phyloP scores from a whole-genome alignment of 805 yeast species.

The Ogataea zsoltii region DNA sequence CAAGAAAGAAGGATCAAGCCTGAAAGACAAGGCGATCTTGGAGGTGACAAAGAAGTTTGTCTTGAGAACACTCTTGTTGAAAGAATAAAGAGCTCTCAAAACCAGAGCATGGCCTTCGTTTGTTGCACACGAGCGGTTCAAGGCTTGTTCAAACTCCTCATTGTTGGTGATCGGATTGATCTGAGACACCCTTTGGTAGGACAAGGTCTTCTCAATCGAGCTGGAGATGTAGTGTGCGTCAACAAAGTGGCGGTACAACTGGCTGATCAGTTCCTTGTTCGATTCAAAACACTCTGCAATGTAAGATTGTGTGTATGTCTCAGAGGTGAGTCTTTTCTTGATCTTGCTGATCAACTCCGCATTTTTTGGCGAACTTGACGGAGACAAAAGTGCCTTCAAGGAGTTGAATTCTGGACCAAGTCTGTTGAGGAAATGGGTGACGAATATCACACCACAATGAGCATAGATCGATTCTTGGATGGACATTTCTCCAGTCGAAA shows the following conservation, averaged over 20 bases:
- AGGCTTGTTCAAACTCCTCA: constrained; percentile 68
- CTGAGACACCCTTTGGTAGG: constrained; percentile 82
- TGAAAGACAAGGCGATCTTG: constrained; percentile 91
- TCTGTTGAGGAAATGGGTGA: constrained; percentile 91
- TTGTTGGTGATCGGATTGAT: constrained; percentile 73
- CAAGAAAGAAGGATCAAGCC: constrained; percentile 83
- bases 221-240: constrained; percentile 81
- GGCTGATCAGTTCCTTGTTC: constrained; percentile 71
- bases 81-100: constrained; percentile 75
- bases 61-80: constrained; percentile 85
- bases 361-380: constrained; percentile 60
- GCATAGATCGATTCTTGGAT: constrained; percentile 94
- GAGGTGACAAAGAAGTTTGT: constrained; percentile 93
- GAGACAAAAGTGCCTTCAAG: constrained; percentile 62
- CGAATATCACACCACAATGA: constrained; percentile 89
- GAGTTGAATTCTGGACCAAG: constrained; percentile 86
- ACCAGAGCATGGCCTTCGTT: constrained; percentile 80
- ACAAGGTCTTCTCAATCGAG: constrained; percentile 71
- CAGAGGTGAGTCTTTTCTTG: constrained; percentile 87
- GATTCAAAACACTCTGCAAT: constrained; percentile 74
- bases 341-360: constrained; percentile 76
- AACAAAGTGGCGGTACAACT: constrained; percentile 88
- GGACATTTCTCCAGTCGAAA: constrained; percentile 75
- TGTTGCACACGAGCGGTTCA: constrained; percentile 72
- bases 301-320: constrained; percentile 85